Evolutionary conservation across 2,329 filamentous ascomycete genomes (phyloP).

Genomic region (Fusarium cicatricum): DNA sequence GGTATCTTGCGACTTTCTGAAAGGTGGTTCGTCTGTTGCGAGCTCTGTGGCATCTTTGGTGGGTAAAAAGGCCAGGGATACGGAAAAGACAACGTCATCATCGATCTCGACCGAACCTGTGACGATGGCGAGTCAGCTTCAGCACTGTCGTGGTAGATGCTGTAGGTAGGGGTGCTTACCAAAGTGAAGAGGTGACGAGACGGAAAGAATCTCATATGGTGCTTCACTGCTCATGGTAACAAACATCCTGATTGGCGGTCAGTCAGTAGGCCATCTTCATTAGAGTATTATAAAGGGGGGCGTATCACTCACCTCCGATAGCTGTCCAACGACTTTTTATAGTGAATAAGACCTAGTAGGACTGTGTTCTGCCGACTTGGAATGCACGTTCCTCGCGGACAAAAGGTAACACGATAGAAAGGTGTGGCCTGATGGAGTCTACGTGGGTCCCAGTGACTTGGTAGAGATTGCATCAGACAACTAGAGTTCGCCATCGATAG

Average conservation of each 20-base stretch:
- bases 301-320: constrained; percentile 1
- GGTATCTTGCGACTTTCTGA: neutral
- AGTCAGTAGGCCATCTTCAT: no score
- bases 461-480: neutral
- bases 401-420: constrained; percentile 7
- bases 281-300: neutral
- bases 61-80: constrained; percentile 6
- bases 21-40: neutral
- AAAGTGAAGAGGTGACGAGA: constrained; percentile 7
- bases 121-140: neutral
- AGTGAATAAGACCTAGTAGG: constrained; percentile 5
- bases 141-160: neutral
- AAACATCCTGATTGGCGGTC: neutral
- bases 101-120: constrained; percentile 5
- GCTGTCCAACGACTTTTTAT: neutral
- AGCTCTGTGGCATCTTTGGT: neutral
- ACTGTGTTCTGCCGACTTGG: constrained; percentile 6
- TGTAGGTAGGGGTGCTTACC: neutral
- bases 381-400: neutral
- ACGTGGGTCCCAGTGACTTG: neutral
- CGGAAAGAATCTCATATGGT: constrained; percentile 3
- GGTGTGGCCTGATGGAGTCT: constrained; percentile 4
- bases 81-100: constrained; percentile 6
- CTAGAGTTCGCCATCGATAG: neutral
- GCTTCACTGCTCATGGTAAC: constrained; percentile 5